Evolutionary conservation across 1,139 yeast genomes (phyloP).

Genomic region (Keqinozyma sinolaborantium): DNA sequence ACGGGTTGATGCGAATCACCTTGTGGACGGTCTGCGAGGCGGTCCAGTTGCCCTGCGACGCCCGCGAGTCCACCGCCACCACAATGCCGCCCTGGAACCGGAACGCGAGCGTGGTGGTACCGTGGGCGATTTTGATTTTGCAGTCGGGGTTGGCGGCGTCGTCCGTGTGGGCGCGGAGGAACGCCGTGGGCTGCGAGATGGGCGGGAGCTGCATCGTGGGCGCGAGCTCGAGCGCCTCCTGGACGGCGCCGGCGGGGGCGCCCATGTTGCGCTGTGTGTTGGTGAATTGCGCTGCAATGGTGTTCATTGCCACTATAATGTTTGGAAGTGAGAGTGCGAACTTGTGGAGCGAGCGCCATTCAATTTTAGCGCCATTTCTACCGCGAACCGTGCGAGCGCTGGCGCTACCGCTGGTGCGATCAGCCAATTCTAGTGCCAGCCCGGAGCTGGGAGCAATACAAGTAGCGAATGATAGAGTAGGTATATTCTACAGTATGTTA

Average conservation of each 20-base stretch:
- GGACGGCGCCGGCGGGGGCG: slow-evolving; percentile 14
- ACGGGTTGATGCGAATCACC: slow-evolving; percentile 95
- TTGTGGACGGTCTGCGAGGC: slow-evolving; percentile 98
- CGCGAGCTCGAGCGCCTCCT: slow-evolving; percentile 40
- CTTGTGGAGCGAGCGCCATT: too few species aligned
- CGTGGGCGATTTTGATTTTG: slow-evolving; percentile 95
- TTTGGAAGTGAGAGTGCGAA: too few species aligned
- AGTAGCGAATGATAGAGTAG: too few species aligned
- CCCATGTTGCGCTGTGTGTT: slow-evolving; percentile 24
- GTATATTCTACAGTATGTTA: background rate
- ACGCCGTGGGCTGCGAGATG: slow-evolving; percentile 88
- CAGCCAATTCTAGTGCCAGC: too few species aligned
- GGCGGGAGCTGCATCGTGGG: slow-evolving; percentile 79
- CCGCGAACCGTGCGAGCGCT: too few species aligned
- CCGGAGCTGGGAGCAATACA: too few species aligned
- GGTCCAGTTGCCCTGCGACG: slow-evolving; percentile 98
- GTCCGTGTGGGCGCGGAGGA: slow-evolving; percentile 96
- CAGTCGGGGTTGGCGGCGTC: slow-evolving; percentile 91
- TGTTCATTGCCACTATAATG: slow-evolving; percentile 29
- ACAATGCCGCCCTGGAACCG: slow-evolving; percentile 94
- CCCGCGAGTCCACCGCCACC: slow-evolving; percentile 97
- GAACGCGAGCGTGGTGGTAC: slow-evolving; percentile 96
- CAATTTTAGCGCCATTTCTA: too few species aligned
- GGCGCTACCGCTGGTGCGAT: too few species aligned
- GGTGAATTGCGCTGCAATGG: slow-evolving; percentile 38